Conservation (phyloP, 2,329 filamentous ascomycete species). For the Cercospora beticola region DNA sequence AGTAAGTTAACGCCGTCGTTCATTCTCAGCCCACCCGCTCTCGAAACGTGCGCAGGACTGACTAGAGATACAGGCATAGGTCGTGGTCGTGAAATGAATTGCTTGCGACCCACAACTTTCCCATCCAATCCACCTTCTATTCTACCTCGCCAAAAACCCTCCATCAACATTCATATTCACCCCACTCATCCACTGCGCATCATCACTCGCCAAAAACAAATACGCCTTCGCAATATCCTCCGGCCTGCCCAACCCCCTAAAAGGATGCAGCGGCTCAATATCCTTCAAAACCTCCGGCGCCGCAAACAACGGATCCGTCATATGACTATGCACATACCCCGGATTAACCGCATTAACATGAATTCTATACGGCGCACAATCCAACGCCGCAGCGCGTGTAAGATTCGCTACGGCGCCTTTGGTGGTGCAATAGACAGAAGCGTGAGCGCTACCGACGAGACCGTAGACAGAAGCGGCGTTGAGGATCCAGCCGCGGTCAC, state of each 20-base stretch:
- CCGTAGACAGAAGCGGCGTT: constrained; percentile 50
- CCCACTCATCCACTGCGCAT: constrained; percentile 27
- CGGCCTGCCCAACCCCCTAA: constrained; percentile 20
- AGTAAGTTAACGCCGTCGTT: too few relatives aligned
- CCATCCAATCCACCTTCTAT: too few relatives aligned
- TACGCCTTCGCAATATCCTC: constrained; percentile 27
- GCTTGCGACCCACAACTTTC: too few relatives aligned
- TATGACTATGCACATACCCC: constrained; percentile 22
- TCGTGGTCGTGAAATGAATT: too few relatives aligned
- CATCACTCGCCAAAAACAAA: constrained; percentile 28
- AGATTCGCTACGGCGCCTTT: constrained; percentile 28
- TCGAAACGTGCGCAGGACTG: too few relatives aligned
- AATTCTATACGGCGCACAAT: constrained; percentile 23
- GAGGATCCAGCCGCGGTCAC: constrained; percentile 52
- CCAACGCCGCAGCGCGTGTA: constrained; percentile 24
- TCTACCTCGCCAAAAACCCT: constrained; percentile 17
- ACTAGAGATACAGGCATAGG: too few relatives aligned
- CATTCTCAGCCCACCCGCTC: too few relatives aligned
- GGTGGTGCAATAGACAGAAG: constrained; percentile 22
- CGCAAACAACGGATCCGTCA: constrained; percentile 23
- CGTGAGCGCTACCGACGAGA: constrained; percentile 35
- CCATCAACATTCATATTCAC: constrained; percentile 22
- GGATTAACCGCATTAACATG: constrained; percentile 26
- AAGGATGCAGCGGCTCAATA: constrained; percentile 20
- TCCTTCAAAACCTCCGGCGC: background rate